Percentiles rank a stretch among this genome's conserved stretches.
These are phyloP conservation scores for Kokia cookei DNA, from an alignment of 441 rosid genomes.

Conservation along the genomic window DNA sequence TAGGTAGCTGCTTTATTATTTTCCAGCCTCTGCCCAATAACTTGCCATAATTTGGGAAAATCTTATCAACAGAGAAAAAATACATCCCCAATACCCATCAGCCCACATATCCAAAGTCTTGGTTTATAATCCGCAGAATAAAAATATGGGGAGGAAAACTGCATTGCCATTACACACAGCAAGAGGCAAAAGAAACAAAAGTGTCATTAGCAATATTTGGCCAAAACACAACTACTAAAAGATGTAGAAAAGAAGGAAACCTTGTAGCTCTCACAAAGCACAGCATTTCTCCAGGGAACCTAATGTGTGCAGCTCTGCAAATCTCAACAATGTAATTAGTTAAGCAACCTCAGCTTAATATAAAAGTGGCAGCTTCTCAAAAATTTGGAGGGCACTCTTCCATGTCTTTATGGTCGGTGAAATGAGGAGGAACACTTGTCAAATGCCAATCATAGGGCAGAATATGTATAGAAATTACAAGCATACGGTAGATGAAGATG, in stretches of 20 bases:
- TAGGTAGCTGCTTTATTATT: slow-evolving; percentile 58
- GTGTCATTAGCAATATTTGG: not conserved
- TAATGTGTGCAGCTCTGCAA: not conserved
- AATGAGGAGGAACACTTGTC: no score
- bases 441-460: no score
- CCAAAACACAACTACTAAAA: not conserved
- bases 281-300: not conserved
- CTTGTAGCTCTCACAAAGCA: not conserved
- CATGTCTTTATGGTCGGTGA: no score
- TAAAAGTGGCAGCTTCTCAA: not conserved
- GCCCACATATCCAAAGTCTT: slow-evolving; percentile 63
- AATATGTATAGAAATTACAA: no score
- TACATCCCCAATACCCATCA: slow-evolving; percentile 86
- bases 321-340: not conserved
- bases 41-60: slow-evolving; percentile 65
- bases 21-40: slow-evolving; percentile 66
- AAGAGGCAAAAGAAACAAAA: not conserved
- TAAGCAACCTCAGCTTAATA: not conserved
- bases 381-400: no score
- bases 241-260: not conserved
- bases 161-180: not conserved
- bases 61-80: slow-evolving; percentile 69
- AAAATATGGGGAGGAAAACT: not conserved
- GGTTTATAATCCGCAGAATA: slow-evolving; percentile 61
- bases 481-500: no score